Conservation (phyloP, 1,139 yeast species). For the Lodderomyces metapsilosis region DNA sequence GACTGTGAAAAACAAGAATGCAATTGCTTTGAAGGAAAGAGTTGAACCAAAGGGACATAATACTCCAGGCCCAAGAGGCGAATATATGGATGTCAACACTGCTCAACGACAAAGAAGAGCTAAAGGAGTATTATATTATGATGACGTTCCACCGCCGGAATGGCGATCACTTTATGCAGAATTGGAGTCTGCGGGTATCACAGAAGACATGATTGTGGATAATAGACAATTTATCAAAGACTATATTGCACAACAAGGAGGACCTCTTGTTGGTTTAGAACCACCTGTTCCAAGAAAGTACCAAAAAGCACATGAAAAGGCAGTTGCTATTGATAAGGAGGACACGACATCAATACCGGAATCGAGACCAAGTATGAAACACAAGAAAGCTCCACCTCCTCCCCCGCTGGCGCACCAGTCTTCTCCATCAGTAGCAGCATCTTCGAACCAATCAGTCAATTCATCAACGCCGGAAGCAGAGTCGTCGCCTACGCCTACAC, state of each 20-base stretch:
- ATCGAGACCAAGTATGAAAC: constrained; percentile 17
- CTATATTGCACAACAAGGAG: constrained; percentile 74
- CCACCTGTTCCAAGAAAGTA: constrained; percentile 77
- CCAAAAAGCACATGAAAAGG: constrained; percentile 20
- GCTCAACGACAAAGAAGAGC: constrained; percentile 58
- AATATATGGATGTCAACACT: constrained; percentile 43
- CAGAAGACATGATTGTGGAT: constrained; percentile 89
- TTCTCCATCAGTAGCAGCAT: constrained; percentile 6
- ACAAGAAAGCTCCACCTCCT: constrained; percentile 47
- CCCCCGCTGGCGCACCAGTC: constrained; percentile 32
- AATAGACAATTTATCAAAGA: constrained; percentile 79
- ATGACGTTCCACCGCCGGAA: constrained; percentile 79
- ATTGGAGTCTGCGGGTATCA: constrained; percentile 73
- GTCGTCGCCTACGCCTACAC: background rate
- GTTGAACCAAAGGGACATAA: constrained; percentile 32
- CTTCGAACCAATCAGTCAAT: constrained; percentile 2
- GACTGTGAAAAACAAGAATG: constrained; percentile 81
- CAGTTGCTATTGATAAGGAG: constrained; percentile 3
- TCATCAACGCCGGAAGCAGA: constrained; percentile 1
- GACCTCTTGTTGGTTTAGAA: constrained; percentile 81
- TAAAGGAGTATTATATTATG: constrained; percentile 68
- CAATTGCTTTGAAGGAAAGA: constrained; percentile 69
- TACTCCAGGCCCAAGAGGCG: constrained; percentile 76
- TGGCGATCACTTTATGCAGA: constrained; percentile 78
- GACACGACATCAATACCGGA: constrained; percentile 1